Percentiles rank a stretch among this genome's conserved stretches.
phyloP scores from a whole-genome alignment of 106 monocot genomes.

The Iris macrosiphon region DNA sequence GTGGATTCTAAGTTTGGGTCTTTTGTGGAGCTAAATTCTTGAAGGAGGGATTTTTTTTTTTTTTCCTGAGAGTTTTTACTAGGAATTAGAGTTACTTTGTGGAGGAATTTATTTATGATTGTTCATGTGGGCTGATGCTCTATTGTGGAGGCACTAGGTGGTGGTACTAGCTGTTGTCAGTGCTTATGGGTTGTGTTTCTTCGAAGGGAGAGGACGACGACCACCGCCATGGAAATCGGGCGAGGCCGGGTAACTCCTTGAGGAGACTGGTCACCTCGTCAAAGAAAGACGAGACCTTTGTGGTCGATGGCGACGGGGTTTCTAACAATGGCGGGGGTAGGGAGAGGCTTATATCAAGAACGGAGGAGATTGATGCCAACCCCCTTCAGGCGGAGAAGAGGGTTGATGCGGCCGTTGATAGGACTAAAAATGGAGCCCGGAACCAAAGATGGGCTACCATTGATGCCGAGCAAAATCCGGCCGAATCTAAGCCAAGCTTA shows the following conservation, averaged over 20 bases:
- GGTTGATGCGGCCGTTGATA: background rate
- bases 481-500: slow-evolving; percentile 1
- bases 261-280: slow-evolving; percentile 28
- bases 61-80: too few relatives aligned
- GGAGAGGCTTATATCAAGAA: slow-evolving; percentile 9
- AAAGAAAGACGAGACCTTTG: slow-evolving; percentile 6
- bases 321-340: slow-evolving; percentile 20
- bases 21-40: slow-evolving; percentile 1
- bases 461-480: background rate
- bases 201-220: slow-evolving; percentile 26
- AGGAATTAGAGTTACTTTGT: background rate
- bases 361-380: slow-evolving; percentile 3
- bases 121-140: too few relatives aligned
- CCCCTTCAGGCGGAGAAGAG: too few relatives aligned
- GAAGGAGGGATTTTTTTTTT: too few relatives aligned
- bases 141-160: background rate
- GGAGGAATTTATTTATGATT: background rate
- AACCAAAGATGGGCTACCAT: slow-evolving; percentile 12
- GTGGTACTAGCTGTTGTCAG: slow-evolving; percentile 6
- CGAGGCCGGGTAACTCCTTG: slow-evolving; percentile 19
- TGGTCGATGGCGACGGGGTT: background rate
- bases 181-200: slow-evolving; percentile 44
- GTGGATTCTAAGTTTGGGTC: background rate
- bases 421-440: background rate
- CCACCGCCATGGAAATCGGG: background rate